Base-by-base conservation (phyloP, 441 rosid genomes). In the Brassica balearica region DNA sequence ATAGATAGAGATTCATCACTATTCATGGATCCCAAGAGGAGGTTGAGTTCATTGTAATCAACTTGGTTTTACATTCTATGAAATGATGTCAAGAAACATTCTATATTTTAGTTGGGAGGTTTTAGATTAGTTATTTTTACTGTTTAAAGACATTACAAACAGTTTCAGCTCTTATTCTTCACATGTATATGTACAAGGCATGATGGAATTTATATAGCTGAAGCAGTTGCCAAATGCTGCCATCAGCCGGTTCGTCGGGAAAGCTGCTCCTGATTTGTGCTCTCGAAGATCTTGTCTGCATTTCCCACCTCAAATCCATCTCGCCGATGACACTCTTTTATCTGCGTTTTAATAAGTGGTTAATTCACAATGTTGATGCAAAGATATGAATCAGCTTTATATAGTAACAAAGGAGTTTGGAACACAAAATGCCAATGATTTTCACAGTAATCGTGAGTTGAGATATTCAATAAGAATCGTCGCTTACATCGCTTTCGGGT, bases 271-370 rank as follows among this genome's bases (percentile, higher is more conserved):
- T 69, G 78, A 7, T 14, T 59, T 69, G 99, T 95, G 87, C 98
- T 93, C 80, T 93, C 96, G 55, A 93, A 93, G 77, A 93, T 91
- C 88, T 93, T 95, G 80, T 95, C 92, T 1, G 98, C 98, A 78
- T 91, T 95, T 67, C 97, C 96, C 0, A 95, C 97, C 80, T 95
- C 95, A 66, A 93, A 93, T 22, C 98, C 98, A 73, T 95, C 96
- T 36, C 97, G 81, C 81, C 96, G 81, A 68, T 93, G 98, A 69
- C 72, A 86, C 87, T 93, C 98, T 74, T 71, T 22, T 17, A 95
- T 83, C 98, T 23, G 27, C 27, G 4, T 23, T 23, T 23, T 23
- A 23, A 23, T 3, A 23, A 23, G 27, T 23, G 27, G 12, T 62
- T 64, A 59, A 0, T 11, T 67, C 10, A 74, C 22, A 36, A 27